Evolutionary conservation across 2,329 filamentous ascomycete genomes (phyloP).

Genomic region (Fusarium agapanthi): DNA sequence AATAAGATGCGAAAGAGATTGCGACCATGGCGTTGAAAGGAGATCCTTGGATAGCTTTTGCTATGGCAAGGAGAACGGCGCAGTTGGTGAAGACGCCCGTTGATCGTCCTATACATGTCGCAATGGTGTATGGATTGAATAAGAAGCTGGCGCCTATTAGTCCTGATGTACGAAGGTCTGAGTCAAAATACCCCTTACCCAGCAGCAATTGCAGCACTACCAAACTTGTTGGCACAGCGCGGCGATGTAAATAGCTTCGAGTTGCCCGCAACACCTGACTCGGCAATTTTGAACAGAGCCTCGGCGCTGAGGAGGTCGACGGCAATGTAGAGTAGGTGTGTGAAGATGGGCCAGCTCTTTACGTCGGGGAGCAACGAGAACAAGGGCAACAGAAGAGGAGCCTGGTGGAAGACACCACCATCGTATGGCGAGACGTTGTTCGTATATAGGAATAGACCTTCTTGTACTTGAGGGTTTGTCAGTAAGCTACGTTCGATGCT

Average conservation of each 20-base stretch:
- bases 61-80: slow-evolving; percentile 84
- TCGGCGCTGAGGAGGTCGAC: slow-evolving; percentile 85
- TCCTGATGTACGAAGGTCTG: background rate
- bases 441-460: slow-evolving; percentile 94
- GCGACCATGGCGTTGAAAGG: slow-evolving; percentile 82
- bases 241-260: slow-evolving; percentile 82
- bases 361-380: slow-evolving; percentile 87
- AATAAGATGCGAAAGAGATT: slow-evolving; percentile 85
- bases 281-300: slow-evolving; percentile 80
- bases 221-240: slow-evolving; percentile 78
- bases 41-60: slow-evolving; percentile 79
- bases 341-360: slow-evolving; percentile 73
- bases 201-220: slow-evolving; percentile 78
- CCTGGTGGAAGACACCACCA: slow-evolving; percentile 84
- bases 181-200: slow-evolving; percentile 62
- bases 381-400: slow-evolving; percentile 87
- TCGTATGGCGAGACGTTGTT: slow-evolving; percentile 98
- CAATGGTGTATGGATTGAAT: slow-evolving; percentile 93
- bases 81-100: slow-evolving; percentile 90
- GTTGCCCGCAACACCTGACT: slow-evolving; percentile 79
- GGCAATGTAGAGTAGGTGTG: slow-evolving; percentile 80
- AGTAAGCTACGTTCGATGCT: background rate
- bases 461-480: slow-evolving; percentile 64
- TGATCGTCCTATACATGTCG: slow-evolving; percentile 88
- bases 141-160: slow-evolving; percentile 70